These are phyloP conservation scores for Cytospora mali DNA, from an alignment of 2,329 filamentous ascomycete species.

Conservation along the genomic window DNA sequence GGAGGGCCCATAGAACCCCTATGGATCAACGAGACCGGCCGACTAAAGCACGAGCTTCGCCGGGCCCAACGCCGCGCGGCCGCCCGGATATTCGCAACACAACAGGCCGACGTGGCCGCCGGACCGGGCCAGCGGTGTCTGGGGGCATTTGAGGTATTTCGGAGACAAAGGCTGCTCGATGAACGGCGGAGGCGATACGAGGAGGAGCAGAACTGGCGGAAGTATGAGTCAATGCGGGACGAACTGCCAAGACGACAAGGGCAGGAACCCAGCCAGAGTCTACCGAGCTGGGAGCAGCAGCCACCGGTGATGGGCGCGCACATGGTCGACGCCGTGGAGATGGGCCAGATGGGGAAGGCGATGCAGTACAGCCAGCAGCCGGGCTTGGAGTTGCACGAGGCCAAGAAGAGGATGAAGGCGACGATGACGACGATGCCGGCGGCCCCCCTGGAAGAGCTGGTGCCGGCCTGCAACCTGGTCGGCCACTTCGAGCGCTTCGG, in stretches of 20 bases:
- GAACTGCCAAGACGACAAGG: conserved; percentile 30
- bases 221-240: conserved; percentile 25
- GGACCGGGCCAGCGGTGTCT: conserved; percentile 48
- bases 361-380: conserved; percentile 23
- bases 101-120: conserved; percentile 47
- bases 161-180: conserved; percentile 46
- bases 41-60: conserved; percentile 55
- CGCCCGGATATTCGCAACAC: conserved; percentile 56
- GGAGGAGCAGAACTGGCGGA: conserved; percentile 36
- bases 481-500: conserved; percentile 61
- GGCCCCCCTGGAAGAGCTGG: conserved; percentile 48
- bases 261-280: conserved; percentile 8
- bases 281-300: conserved; percentile 26
- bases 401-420: conserved; percentile 27
- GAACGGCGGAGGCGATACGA: conserved; percentile 40
- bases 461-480: conserved; percentile 51
- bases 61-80: conserved; percentile 61
- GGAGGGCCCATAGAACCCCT: conserved; percentile 58
- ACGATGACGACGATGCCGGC: conserved; percentile 1
- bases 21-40: conserved; percentile 57
- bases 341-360: conserved; percentile 24
- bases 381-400: conserved; percentile 19
- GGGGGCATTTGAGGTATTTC: conserved; percentile 57
- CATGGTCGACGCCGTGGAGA: conserved; percentile 25
- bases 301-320: conserved; percentile 24